Base-by-base conservation (phyloP, 805 yeast species). In the Myxozyma nipponensis region DNA sequence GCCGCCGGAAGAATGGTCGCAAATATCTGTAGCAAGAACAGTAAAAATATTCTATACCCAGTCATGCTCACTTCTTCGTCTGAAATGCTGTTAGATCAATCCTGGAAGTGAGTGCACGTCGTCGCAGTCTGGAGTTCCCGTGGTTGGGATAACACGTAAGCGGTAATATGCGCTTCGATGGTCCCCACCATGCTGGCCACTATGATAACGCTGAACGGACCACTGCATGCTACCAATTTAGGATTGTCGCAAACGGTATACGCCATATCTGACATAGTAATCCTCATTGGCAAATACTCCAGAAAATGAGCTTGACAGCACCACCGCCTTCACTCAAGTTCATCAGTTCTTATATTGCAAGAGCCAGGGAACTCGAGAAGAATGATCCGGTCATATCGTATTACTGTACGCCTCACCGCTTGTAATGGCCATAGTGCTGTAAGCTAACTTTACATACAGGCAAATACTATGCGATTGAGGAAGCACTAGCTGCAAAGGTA, bases 381-480 rank as follows among this genome's bases (percentile, higher is more conserved):
- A 75, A 73, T 7, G 83, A 86, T 54, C 89, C 95, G 0, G 69
- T 83, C 9, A 76, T 87, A 25, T 72, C 91, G 3, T 87, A 86
- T 66, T 85, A 77, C 66, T 84, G 93, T 67, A 75, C 73, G 65
- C 23, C 15, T 17, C n/a, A n/a, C n/a, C n/a, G 13, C 37, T 13
- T 10, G 1, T 42, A 10, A 23, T 26, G 18, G 18, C 7, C 5
- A 5, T 28, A 9, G 7, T 32, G 19, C 13, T 9, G 6, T 38
- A 15, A n/a, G 3, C 6, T 18, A 32, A 19, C 46, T 37, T 21
- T 39, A 28, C 39, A 38, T 35, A 47, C 38, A 51, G 61, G 56
- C 62, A 65, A 72, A 54, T 64, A 84, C 44, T 83, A 84, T 62
- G 86, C 89, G 0, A 82, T 86, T 2, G 91, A 90, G 65, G 72